Percentiles rank a stretch among this genome's conserved stretches.
These are phyloP conservation scores for Colletotrichum filicis DNA, from an alignment of 2,329 filamentous ascomycete species.

Conservation along the genomic window DNA sequence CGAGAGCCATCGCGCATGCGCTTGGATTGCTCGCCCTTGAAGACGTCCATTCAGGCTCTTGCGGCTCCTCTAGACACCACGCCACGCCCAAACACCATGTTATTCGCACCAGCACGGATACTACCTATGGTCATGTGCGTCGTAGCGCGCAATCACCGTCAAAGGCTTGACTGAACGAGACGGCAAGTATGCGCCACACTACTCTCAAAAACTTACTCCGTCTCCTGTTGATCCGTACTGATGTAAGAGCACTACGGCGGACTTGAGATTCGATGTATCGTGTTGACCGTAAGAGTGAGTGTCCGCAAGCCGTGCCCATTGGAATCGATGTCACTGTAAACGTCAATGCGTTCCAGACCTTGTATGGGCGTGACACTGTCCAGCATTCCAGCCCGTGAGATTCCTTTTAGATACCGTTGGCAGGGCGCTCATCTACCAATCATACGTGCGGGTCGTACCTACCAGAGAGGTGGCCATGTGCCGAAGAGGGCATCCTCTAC, in stretches of 20 bases:
- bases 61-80: no score
- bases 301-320: not conserved
- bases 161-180: not conserved
- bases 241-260: not conserved
- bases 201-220: not conserved
- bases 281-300: not conserved
- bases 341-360: not conserved
- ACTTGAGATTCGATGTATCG: not conserved
- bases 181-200: not conserved
- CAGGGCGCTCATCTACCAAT: not conserved
- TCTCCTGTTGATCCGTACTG: not conserved
- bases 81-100: no score
- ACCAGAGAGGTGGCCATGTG: not conserved
- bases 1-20: no score
- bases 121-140: no score
- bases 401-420: not conserved
- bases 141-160: no score
- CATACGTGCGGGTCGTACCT: not conserved
- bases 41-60: no score
- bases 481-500: not conserved
- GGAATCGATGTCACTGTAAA: not conserved
- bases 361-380: not conserved
- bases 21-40: no score
- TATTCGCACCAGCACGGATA: no score
- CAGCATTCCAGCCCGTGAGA: not conserved